Conservation (phyloP, 495 filamentous ascomycete species). For the Podospora pseudoanserina region DNA sequence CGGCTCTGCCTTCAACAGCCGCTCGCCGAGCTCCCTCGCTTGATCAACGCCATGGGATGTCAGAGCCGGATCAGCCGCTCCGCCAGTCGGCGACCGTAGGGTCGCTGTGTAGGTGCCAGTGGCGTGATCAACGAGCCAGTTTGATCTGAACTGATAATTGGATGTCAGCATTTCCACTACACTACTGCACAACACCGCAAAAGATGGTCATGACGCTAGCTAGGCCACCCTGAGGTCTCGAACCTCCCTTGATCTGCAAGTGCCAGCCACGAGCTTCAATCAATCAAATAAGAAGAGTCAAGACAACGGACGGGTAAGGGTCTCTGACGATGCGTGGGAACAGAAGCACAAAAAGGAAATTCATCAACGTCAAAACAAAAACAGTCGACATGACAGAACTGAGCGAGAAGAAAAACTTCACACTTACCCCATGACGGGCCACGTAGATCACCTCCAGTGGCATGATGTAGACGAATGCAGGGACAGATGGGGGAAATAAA, state of each 20-base stretch:
- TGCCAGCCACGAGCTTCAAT: background rate
- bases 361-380: background rate
- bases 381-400: background rate
- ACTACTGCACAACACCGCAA: background rate
- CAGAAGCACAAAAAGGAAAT: background rate
- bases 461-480: conserved; percentile 27
- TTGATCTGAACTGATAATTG: conserved; percentile 71
- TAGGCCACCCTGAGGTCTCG: background rate
- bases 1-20: conserved; percentile 59
- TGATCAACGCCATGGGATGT: conserved; percentile 82
- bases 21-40: conserved; percentile 68
- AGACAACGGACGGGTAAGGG: background rate
- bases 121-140: conserved; percentile 74
- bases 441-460: conserved; percentile 78
- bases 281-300: background rate
- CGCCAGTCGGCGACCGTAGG: conserved; percentile 75
- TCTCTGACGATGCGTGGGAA: background rate
- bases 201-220: background rate
- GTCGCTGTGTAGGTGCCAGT: conserved; percentile 69
- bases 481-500: background rate
- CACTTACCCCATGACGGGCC: conserved; percentile 78
- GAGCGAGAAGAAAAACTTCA: background rate
- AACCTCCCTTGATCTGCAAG: background rate
- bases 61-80: conserved; percentile 81
- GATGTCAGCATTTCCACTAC: conserved; percentile 3